Conservation (phyloP, 2,329 filamentous ascomycete species). For the Neospermospora avenae region DNA sequence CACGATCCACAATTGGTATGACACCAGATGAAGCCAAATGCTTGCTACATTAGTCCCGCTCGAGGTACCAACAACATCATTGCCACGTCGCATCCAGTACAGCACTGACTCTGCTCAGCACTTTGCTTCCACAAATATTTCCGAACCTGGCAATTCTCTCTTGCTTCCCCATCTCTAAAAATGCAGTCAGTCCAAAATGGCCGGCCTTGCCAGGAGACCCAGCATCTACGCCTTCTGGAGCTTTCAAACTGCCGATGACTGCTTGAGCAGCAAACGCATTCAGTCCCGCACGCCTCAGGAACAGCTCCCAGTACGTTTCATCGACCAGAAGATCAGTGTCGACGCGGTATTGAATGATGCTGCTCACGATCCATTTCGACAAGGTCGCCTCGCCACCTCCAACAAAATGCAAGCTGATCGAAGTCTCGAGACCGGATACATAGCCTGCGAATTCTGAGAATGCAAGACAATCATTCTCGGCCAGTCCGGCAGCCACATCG, state of each 20-base stretch:
- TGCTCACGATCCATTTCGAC: conserved; percentile 51
- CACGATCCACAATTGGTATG: neutral
- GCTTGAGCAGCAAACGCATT: conserved; percentile 71
- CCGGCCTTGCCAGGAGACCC: conserved; percentile 19
- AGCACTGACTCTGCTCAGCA: conserved; percentile 50
- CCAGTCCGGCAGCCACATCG: conserved; percentile 38
- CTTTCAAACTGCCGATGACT: conserved; percentile 49
- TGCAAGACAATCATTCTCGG: conserved; percentile 27
- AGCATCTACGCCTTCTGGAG: conserved; percentile 27
- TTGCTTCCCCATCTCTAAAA: conserved; percentile 53
- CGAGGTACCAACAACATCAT: conserved; percentile 2
- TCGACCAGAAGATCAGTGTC: conserved; percentile 43
- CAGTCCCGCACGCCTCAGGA: conserved; percentile 61
- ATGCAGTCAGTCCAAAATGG: conserved; percentile 47
- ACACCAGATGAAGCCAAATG: conserved; percentile 1
- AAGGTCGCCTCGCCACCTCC: conserved; percentile 49
- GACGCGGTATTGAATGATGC: conserved; percentile 43
- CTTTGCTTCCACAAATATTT: conserved; percentile 47
- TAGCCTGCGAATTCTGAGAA: conserved; percentile 34
- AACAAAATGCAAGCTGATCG: conserved; percentile 45
- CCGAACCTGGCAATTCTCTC: conserved; percentile 51
- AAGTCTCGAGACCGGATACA: conserved; percentile 36
- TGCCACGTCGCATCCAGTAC: conserved; percentile 45
- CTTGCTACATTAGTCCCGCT: conserved; percentile 6
- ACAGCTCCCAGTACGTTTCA: conserved; percentile 66